Base-by-base conservation (phyloP, 495 filamentous ascomycete species). In the Margaritispora aquatica region DNA sequence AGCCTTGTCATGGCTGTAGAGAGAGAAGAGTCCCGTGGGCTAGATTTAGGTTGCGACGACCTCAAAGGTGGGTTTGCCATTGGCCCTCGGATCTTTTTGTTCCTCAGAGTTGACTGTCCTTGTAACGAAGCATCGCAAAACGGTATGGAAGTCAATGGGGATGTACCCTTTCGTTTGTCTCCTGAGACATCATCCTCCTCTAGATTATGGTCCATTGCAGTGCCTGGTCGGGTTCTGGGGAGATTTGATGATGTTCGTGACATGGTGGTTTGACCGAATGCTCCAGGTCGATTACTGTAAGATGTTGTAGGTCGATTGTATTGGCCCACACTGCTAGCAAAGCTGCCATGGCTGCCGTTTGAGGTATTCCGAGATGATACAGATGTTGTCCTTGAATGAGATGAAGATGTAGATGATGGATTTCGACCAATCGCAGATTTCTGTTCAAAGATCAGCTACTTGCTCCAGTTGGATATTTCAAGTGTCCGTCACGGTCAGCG, bases 151-250 rank as follows among this genome's bases (percentile, higher is more conserved):
- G 46, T 23, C 1, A 49, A 50, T 46, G 41, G 51, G 57, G 53
- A 74, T 83, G 69, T 91, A 92, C 89, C 89, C 80, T 90, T 88
- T 70, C 80, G 72, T 73, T 85, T 82, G 13, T 50, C 54, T 27
- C 20, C 29, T 53, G 19, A 19, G 74, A 75, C 68, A 17, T 71
- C 69, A n/a, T 73, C 66, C 9, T 53, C 65, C 34, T 75, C 77
- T 21, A 69, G 10, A 59, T 83, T 78, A 61, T 76, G 78, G 54
- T 83, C 83, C 69, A 86, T 77, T 17, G 84, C 77, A 13, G 82
- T 88, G 1, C 80, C 78, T 9, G 87, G 82, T 57, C 87, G 79
- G 21, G 75, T 62, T 19, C 70, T 73, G 55, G 79, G 64, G 44
- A 73, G 0, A n/a, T 5, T 24, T 20, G 59, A 67, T 60, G 72